Evolutionary conservation across 2,329 filamentous ascomycete genomes (phyloP).

Genomic region (Alternaria triticina): DNA sequence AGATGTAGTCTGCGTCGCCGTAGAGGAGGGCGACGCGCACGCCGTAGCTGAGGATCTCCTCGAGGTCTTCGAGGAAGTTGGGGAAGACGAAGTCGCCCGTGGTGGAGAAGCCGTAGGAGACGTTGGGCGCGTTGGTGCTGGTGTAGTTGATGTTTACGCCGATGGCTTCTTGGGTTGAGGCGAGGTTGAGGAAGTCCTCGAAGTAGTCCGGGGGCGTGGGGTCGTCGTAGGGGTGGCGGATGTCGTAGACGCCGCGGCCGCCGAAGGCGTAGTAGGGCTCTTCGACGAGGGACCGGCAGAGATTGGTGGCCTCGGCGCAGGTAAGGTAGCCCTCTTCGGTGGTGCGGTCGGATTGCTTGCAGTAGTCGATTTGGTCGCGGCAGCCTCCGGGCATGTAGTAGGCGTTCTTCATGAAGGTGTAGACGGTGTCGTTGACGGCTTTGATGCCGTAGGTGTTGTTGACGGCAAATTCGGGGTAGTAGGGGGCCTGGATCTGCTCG

Average conservation of each 20-base stretch:
- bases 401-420: slow-evolving; percentile 52
- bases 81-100: slow-evolving; percentile 57
- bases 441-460: slow-evolving; percentile 63
- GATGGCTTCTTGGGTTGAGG: slow-evolving; percentile 58
- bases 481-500: slow-evolving; percentile 55
- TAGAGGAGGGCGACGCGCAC: slow-evolving; percentile 64
- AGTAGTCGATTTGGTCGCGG: slow-evolving; percentile 57
- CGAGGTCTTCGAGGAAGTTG: slow-evolving; percentile 54
- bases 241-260: slow-evolving; percentile 62
- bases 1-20: slow-evolving; percentile 65
- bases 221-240: slow-evolving; percentile 58
- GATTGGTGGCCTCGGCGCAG: slow-evolving; percentile 46
- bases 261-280: slow-evolving; percentile 49
- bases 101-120: slow-evolving; percentile 52
- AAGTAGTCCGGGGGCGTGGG: slow-evolving; percentile 61
- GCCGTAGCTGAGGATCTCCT: slow-evolving; percentile 60
- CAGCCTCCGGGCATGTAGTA: slow-evolving; percentile 59
- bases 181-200: slow-evolving; percentile 59
- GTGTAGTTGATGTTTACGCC: slow-evolving; percentile 64
- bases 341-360: slow-evolving; percentile 43
- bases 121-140: slow-evolving; percentile 45
- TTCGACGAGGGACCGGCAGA: slow-evolving; percentile 56
- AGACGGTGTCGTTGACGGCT: slow-evolving; percentile 55
- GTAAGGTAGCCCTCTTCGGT: slow-evolving; percentile 36
- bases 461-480: slow-evolving; percentile 58